phyloP scores from a whole-genome alignment of 345 rosid species.

The Hypericum perforatum region DNA sequence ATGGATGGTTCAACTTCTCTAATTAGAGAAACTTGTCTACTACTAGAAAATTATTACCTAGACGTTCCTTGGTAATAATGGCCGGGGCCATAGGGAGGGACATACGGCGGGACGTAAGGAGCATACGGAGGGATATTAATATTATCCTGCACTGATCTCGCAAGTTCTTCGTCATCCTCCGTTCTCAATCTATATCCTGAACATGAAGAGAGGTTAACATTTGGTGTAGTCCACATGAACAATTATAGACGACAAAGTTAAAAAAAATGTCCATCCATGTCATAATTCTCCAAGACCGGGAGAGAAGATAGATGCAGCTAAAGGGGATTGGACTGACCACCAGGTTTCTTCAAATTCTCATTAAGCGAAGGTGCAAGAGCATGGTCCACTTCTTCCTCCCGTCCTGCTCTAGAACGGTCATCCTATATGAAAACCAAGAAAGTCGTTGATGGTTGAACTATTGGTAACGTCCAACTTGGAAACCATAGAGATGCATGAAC shows the following conservation, averaged over 20 bases:
- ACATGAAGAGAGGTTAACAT: not conserved
- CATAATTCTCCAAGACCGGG: not conserved
- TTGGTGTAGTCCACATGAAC: not conserved
- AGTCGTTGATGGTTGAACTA: not conserved
- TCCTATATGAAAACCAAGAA: conserved; percentile 30
- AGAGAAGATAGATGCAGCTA: not conserved
- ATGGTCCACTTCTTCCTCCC: conserved; percentile 64
- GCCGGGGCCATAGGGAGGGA: conserved; percentile 10
- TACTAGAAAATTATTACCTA: conserved; percentile 31
- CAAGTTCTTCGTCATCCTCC: conserved; percentile 34
- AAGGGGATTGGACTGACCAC: conserved; percentile 23
- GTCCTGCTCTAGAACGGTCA: conserved; percentile 41
- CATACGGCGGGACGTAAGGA: conserved; percentile 24
- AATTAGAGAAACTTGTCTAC: not conserved
- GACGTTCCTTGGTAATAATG: conserved; percentile 32
- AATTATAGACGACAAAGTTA: too few species aligned
- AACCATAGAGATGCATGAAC: not conserved
- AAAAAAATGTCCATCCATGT: not conserved
- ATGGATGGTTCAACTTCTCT: not conserved
- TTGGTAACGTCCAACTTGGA: not conserved
- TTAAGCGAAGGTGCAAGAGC: conserved; percentile 53
- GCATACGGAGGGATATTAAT: conserved; percentile 38
- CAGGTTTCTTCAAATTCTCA: conserved; percentile 52
- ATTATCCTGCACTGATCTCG: conserved; percentile 34
- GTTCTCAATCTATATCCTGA: conserved; percentile 46